Conservation (phyloP, 129 eudicot species). For the Saussurea involucrata region DNA sequence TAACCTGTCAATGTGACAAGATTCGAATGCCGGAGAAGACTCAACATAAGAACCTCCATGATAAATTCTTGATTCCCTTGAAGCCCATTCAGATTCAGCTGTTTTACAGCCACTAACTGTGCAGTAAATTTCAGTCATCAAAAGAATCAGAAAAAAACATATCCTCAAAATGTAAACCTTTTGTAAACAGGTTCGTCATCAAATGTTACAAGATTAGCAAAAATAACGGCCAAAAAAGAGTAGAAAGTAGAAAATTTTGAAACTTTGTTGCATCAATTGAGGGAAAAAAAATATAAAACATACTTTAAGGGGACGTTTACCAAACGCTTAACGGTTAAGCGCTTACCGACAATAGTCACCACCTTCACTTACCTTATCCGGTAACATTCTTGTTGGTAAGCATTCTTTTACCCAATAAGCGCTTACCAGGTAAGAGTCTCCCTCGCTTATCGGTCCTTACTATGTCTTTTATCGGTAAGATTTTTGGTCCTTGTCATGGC, state of each 20-base stretch:
- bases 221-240: not conserved
- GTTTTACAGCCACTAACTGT: constrained; percentile 80
- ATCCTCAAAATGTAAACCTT: not conserved
- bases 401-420: too few relatives aligned
- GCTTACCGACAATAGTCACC: too few relatives aligned
- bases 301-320: too few relatives aligned
- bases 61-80: constrained; percentile 90
- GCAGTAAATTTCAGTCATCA: constrained; percentile 11
- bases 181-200: too few relatives aligned
- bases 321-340: too few relatives aligned
- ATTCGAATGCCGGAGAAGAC: constrained; percentile 76
- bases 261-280: not conserved
- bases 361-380: too few relatives aligned
- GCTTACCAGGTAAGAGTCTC: too few relatives aligned
- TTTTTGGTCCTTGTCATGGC: too few relatives aligned
- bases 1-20: constrained; percentile 89
- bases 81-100: constrained; percentile 70
- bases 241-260: not conserved
- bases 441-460: too few relatives aligned
- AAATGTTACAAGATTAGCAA: not conserved
- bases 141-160: not conserved
- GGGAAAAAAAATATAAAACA: too few relatives aligned
- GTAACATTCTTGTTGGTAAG: too few relatives aligned
- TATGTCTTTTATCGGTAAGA: too few relatives aligned
- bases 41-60: constrained; percentile 83